A percentile compares a stretch with the other conserved stretches of the same genome.
phyloP scores from a whole-genome alignment of 495 filamentous ascomycete genomes.

The Aspergillus olivimuriae region DNA sequence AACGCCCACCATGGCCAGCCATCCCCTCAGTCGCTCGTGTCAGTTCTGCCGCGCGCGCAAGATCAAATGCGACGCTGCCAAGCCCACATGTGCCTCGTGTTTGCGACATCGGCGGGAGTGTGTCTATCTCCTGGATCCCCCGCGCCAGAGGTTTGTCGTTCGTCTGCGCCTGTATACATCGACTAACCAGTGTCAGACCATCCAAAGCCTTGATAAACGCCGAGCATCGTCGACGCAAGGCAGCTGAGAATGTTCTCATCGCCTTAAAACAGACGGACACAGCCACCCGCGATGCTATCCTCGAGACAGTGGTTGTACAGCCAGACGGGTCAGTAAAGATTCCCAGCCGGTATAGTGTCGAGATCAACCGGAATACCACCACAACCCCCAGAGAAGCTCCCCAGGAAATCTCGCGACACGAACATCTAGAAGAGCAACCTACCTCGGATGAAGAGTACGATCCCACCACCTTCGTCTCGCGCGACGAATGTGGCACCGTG shows the following conservation, averaged over 20 bases:
- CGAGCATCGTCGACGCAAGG: background rate
- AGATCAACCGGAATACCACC: no score
- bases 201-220: slow-evolving; percentile 6
- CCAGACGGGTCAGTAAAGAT: background rate
- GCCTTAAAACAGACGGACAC: slow-evolving; percentile 4
- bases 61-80: slow-evolving; percentile 8
- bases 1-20: no score
- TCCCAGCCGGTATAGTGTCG: background rate
- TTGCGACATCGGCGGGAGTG: slow-evolving; percentile 4
- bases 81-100: slow-evolving; percentile 5
- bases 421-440: no score
- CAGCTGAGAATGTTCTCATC: slow-evolving; percentile 2
- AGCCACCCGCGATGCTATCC: background rate
- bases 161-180: no score
- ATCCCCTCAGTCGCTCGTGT: background rate
- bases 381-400: no score
- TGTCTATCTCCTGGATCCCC: slow-evolving; percentile 5
- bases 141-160: slow-evolving; percentile 9
- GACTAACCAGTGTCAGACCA: no score
- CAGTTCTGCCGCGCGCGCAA: slow-evolving; percentile 6
- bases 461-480: slow-evolving; percentile 5
- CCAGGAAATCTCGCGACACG: no score
- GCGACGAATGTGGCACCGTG: slow-evolving; percentile 7
- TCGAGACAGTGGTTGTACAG: background rate
- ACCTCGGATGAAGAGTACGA: slow-evolving; percentile 1